Evolutionary conservation across 148 eudicot genomes (phyloP), one percentile per base, ranked within the genome.

Genomic region (Camellia lanceoleosa): DNA sequence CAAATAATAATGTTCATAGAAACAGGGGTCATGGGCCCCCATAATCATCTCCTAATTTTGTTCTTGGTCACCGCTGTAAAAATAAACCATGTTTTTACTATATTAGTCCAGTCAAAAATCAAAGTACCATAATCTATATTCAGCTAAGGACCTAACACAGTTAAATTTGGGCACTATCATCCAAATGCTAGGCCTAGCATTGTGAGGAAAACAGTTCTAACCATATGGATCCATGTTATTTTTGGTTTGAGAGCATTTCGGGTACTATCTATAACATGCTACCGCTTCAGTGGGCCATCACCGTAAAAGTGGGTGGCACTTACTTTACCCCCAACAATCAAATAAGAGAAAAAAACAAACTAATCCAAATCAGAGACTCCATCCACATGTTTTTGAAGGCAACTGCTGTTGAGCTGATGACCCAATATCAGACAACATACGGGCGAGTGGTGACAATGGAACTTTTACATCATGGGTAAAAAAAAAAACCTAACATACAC

Each of bases 301-400:
- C 15, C 44, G 44, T 8, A 9, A 30, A 19, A 16, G 58, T n/a
- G 12, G 23, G 7, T 23, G 67, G 58, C 58, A 63, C 43, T 23
- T 19, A 56, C 65, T 30, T 30, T 30, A 0, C 38, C 38, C 66
- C 15, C 10, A 38, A 54, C 56, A 43, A 54, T 16, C 9, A 41
- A 20, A 67, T 68, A n/a, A 30, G 0, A 52, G 42, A 54, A 47
- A 68, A 16, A 41, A 15, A 78, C 43, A 4, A 68, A 23, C 6
- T 52, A 3, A 46, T 75, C 51, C 54, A 72, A 71, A 49, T 61
- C 76, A 23, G 5, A 61, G 71, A 49, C 52, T 71, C 70, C 47
- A 71, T 72, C 47, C 14, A 2, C 70, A 79, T 72, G 16, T 71
- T 16, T 72, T 7, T 42, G 77, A 80, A 80, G 72, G 77, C 70